These are phyloP conservation scores for Eucalyptus caleyi DNA, from an alignment of 345 rosid genomes.

Conservation along the genomic window DNA sequence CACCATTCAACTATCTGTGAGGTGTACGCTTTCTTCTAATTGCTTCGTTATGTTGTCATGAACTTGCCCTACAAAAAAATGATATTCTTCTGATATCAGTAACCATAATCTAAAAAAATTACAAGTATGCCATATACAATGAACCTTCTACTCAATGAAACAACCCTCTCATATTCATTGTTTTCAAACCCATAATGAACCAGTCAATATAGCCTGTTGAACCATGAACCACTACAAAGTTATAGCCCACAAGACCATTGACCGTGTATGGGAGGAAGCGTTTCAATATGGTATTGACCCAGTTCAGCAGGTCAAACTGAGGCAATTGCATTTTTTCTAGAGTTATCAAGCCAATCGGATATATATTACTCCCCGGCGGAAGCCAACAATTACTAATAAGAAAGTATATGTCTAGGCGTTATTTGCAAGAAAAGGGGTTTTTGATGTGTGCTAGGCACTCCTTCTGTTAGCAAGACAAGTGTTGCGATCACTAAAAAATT, in stretches of 20 bases:
- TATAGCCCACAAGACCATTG: background rate
- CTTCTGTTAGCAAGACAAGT: background rate
- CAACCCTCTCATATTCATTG: background rate
- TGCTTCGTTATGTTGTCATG: slow-evolving; percentile 11
- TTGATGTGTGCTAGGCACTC: background rate
- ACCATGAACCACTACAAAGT: background rate
- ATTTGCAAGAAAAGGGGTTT: background rate
- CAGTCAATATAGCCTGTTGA: background rate
- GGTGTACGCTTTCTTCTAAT: slow-evolving; percentile 5
- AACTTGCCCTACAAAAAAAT: slow-evolving; percentile 16
- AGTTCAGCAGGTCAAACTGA: background rate
- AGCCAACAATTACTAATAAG: background rate
- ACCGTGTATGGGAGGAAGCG: background rate
- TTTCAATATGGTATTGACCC: background rate
- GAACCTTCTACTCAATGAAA: background rate
- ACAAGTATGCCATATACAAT: background rate
- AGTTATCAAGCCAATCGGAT: background rate
- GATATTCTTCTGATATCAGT: background rate
- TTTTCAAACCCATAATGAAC: background rate
- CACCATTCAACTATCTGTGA: background rate
- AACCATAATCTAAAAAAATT: background rate
- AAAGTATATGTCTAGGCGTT: background rate
- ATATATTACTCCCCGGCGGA: background rate
- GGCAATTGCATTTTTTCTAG: background rate
- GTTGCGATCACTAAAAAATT: background rate